These are phyloP conservation scores for Gentiana dahurica DNA, from an alignment of 257 asterid species.

Conservation along the genomic window DNA sequence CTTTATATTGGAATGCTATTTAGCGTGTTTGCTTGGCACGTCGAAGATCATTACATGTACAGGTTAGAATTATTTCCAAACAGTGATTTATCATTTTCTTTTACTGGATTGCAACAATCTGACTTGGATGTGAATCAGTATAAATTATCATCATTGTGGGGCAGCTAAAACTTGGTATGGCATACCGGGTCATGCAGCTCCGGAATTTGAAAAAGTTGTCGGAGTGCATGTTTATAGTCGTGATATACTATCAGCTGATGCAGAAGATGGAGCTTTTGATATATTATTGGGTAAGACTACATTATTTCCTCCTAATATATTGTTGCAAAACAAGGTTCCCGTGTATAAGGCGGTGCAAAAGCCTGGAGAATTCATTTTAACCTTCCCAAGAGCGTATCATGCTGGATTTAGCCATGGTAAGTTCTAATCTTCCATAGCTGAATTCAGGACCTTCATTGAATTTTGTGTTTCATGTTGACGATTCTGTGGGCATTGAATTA, in stretches of 20 bases:
- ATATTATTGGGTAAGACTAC: slow-evolving; percentile 31
- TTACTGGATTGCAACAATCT: too few species aligned
- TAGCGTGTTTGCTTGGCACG: slow-evolving; percentile 50
- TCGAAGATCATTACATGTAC: slow-evolving; percentile 38
- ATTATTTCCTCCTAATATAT: slow-evolving; percentile 26
- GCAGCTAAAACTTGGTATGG: slow-evolving; percentile 48
- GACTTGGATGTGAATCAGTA: slow-evolving; percentile 11
- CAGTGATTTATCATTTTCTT: too few species aligned
- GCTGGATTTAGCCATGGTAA: slow-evolving; percentile 42
- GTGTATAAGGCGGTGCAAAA: slow-evolving; percentile 31
- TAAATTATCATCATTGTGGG: slow-evolving; percentile 41
- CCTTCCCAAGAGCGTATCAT: slow-evolving; percentile 41
- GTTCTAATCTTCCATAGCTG: background rate
- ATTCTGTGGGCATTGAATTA: too few species aligned
- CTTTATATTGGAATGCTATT: slow-evolving; percentile 37
- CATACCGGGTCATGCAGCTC: slow-evolving; percentile 29
- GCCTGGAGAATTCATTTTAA: slow-evolving; percentile 36
- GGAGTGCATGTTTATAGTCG: slow-evolving; percentile 11
- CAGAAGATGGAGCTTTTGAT: slow-evolving; percentile 23
- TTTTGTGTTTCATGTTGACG: too few species aligned
- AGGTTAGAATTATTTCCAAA: slow-evolving; percentile 14
- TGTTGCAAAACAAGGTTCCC: slow-evolving; percentile 22
- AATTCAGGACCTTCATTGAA: background rate
- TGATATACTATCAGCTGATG: slow-evolving; percentile 15
- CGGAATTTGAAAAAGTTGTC: slow-evolving; percentile 22